These are phyloP conservation scores for Ramularia endophylla DNA, from an alignment of 2,329 filamentous ascomycete genomes.

Conservation along the genomic window DNA sequence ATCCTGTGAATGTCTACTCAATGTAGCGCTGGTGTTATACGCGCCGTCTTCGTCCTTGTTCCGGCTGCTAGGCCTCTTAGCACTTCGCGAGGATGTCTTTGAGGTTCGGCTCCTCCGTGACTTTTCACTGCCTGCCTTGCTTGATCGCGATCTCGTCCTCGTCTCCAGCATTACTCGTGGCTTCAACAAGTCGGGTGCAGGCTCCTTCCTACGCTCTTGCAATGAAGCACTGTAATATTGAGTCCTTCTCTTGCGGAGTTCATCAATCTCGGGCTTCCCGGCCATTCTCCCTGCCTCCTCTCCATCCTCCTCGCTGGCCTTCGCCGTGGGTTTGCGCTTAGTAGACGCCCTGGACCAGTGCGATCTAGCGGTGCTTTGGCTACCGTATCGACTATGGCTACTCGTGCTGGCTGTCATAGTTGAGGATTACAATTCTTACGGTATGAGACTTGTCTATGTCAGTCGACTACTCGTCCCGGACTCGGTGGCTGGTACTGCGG, in stretches of 20 bases:
- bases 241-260: conserved; percentile 33
- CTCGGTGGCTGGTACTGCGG: too few species aligned
- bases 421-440: not conserved
- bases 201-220: conserved; percentile 7
- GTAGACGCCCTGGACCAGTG: conserved; percentile 12
- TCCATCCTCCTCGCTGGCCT: conserved; percentile 11
- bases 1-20: not conserved
- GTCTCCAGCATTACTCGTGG: conserved; percentile 3
- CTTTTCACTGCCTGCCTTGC: conserved; percentile 6
- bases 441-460: too few species aligned
- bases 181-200: conserved; percentile 3
- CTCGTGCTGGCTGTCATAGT: conserved; percentile 18
- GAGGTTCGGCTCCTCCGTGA: conserved; percentile 1
- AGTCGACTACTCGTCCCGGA: too few species aligned
- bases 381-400: conserved; percentile 16
- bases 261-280: conserved; percentile 34
- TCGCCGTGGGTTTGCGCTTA: conserved; percentile 9
- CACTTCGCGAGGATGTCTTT: conserved; percentile 6
- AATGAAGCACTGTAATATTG: conserved; percentile 29
- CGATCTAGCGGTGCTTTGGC: conserved; percentile 6
- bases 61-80: conserved; percentile 1
- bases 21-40: conserved; percentile 6
- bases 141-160: conserved; percentile 7
- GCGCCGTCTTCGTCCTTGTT: conserved; percentile 11
- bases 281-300: too few species aligned